These are phyloP conservation scores for Colletotrichum sp. DNA, from an alignment of 2,329 filamentous ascomycete species.

Conservation along the genomic window DNA sequence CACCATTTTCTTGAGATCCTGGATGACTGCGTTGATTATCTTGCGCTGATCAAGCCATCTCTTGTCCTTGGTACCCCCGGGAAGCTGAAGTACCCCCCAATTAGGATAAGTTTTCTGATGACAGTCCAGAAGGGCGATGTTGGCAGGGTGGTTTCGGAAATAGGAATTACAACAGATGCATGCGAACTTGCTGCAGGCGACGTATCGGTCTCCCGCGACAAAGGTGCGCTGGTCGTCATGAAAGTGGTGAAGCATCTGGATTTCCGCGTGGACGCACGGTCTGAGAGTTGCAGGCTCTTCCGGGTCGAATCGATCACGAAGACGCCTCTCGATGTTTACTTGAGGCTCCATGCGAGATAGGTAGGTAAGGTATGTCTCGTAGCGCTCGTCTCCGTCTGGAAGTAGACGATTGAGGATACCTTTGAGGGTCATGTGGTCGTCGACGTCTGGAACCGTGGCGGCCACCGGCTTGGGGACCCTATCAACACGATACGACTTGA, in stretches of 20 bases:
- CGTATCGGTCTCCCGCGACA: conserved; percentile 43
- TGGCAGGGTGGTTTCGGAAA: conserved; percentile 42
- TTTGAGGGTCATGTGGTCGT: conserved; percentile 31
- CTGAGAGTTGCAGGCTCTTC: conserved; percentile 21
- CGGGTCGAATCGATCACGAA: conserved; percentile 28
- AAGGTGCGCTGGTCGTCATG: conserved; percentile 35
- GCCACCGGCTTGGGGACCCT: conserved; percentile 17
- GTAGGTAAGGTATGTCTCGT: conserved; percentile 12
- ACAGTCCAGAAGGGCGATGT: conserved; percentile 32
- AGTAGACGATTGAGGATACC: conserved; percentile 38
- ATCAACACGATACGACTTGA: conserved; percentile 21
- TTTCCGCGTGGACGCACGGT: conserved; percentile 47
- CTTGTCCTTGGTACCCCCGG: neutral
- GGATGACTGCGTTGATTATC: neutral
- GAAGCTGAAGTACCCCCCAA: conserved; percentile 35
- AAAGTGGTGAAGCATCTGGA: conserved; percentile 53
- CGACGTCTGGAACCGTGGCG: conserved; percentile 26
- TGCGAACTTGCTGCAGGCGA: conserved; percentile 57
- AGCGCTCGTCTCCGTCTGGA: neutral
- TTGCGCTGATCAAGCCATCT: neutral
- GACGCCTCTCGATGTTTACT: conserved; percentile 23
- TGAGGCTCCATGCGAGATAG: conserved; percentile 31
- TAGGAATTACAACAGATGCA: conserved; percentile 55
- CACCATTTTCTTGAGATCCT: neutral
- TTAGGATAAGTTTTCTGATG: conserved; percentile 45